A percentile compares a stretch with the other conserved stretches of the same genome.
Conservation (phyloP, 371 early-diverging fungal genomes). For the Mucor sp. region DNA sequence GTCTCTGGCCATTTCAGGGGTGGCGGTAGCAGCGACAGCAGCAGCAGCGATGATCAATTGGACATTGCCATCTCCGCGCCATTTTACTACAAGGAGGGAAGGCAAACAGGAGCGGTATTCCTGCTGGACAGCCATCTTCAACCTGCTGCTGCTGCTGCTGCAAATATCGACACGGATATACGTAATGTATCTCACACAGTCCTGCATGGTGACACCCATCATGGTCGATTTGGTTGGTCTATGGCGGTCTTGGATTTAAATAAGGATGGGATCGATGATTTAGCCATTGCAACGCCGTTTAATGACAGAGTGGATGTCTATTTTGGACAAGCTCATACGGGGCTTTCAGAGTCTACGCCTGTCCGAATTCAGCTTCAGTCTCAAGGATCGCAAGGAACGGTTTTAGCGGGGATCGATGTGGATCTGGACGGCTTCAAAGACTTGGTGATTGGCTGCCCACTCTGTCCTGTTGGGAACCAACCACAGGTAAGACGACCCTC, state of each 20-base stretch:
- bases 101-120: conserved; percentile 70
- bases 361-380: conserved; percentile 37
- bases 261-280: conserved; percentile 85
- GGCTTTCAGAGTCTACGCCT: conserved; percentile 46
- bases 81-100: conserved; percentile 38
- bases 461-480: conserved; percentile 29
- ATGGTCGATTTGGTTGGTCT: conserved; percentile 78
- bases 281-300: conserved; percentile 79
- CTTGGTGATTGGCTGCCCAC: conserved; percentile 74
- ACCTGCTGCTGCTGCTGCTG: background rate
- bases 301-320: conserved; percentile 65
- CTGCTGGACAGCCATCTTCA: conserved; percentile 35
- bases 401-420: conserved; percentile 63
- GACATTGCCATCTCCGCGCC: conserved; percentile 80
- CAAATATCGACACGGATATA: conserved; percentile 23
- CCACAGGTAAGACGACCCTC: conserved; percentile 33
- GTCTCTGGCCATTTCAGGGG: conserved; percentile 74
- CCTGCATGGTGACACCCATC: conserved; percentile 28
- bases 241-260: conserved; percentile 80
- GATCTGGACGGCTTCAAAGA: conserved; percentile 69
- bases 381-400: conserved; percentile 54
- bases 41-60: conserved; percentile 13
- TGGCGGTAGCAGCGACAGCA: conserved; percentile 49
- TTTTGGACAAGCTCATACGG: conserved; percentile 59
- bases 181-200: conserved; percentile 30